Conservation (phyloP, 257 asterid species). For the Cordia subcordata region DNA sequence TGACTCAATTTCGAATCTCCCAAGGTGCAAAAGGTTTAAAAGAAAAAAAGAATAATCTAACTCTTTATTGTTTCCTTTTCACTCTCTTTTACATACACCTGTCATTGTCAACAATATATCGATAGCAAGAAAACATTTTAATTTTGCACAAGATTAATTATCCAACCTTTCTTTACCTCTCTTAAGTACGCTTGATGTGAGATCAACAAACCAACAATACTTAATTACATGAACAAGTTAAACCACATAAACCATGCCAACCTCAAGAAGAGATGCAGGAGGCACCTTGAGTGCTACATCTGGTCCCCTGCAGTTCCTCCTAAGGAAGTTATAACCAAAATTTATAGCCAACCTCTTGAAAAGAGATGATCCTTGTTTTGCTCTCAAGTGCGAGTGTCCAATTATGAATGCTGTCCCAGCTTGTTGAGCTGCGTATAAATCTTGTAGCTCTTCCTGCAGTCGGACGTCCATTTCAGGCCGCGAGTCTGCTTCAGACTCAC, state of each 20-base stretch:
- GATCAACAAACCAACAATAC: not conserved
- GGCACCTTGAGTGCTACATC: conserved; percentile 92
- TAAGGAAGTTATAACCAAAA: conserved; percentile 68
- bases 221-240: conserved; percentile 14
- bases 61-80: too few species aligned
- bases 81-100: too few species aligned
- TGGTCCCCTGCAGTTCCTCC: conserved; percentile 85
- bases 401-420: conserved; percentile 82
- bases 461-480: conserved; percentile 33
- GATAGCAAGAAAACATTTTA: too few species aligned
- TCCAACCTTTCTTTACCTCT: not conserved
- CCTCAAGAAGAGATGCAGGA: conserved; percentile 94
- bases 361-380: conserved; percentile 82
- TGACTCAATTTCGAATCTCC: too few species aligned
- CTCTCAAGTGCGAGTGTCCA: conserved; percentile 82
- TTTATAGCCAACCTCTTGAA: conserved; percentile 71
- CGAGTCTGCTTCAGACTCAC: conserved; percentile 29
- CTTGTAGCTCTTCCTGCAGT: conserved; percentile 61
- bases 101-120: too few species aligned
- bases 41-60: too few species aligned
- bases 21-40: too few species aligned
- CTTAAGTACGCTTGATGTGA: not conserved
- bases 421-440: conserved; percentile 65
- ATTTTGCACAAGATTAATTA: too few species aligned
- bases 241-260: conserved; percentile 90